Conservation (phyloP, 768 basidiomycete species). For the Lactarius deliciosus region DNA sequence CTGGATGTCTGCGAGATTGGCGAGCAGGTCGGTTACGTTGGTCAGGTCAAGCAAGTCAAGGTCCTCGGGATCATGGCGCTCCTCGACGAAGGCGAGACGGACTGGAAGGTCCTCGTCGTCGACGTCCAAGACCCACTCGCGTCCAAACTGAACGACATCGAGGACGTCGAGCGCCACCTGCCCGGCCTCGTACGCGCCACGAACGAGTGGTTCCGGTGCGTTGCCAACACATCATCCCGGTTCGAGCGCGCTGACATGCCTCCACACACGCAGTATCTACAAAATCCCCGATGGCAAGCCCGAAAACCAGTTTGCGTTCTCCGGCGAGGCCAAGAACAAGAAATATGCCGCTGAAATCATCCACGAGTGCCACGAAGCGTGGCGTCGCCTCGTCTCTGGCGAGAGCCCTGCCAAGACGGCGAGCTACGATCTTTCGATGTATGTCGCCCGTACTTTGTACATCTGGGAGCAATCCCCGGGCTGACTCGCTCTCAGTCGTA, state of each 20-base stretch:
- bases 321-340: slow-evolving; percentile 99
- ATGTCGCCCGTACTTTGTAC: slow-evolving; percentile 26
- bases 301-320: slow-evolving; percentile 99
- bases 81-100: slow-evolving; percentile 98
- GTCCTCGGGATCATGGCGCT: slow-evolving; percentile 99
- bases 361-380: slow-evolving; percentile 98
- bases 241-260: neutral
- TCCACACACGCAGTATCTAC: slow-evolving; percentile 65
- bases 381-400: slow-evolving; percentile 88
- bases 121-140: slow-evolving; percentile 96
- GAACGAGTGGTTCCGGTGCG: slow-evolving; percentile 97
- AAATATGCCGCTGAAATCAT: slow-evolving; percentile 99
- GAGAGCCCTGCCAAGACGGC: slow-evolving; percentile 73
- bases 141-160: slow-evolving; percentile 95
- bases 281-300: slow-evolving; percentile 95
- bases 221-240: neutral
- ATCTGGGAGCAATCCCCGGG: neutral
- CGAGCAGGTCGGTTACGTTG: slow-evolving; percentile 94
- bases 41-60: slow-evolving; percentile 99
- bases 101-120: slow-evolving; percentile 99
- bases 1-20: slow-evolving; percentile 99
- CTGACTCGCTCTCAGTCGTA: slow-evolving; percentile 53
- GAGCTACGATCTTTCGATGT: slow-evolving; percentile 83
- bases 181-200: slow-evolving; percentile 96
- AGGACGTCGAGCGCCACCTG: slow-evolving; percentile 97